These are phyloP conservation scores for Taiozyma sp. DNA, from an alignment of 1,139 yeast species.

Conservation along the genomic window DNA sequence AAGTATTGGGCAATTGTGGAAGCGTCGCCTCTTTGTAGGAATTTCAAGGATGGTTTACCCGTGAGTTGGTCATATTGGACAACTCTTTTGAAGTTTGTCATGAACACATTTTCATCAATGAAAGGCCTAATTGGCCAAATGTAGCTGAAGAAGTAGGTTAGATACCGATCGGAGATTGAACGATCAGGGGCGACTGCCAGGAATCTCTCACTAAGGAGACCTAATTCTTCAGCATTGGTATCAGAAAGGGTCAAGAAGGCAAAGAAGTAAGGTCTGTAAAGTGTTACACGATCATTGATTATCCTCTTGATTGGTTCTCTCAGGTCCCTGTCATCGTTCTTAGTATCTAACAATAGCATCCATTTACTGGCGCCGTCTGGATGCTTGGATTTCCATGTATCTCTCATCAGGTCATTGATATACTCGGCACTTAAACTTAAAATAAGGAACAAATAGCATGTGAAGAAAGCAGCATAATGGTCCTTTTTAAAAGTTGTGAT, in stretches of 20 bases:
- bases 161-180: slow-evolving; percentile 25
- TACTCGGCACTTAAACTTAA: slow-evolving; percentile 6
- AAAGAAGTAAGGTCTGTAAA: slow-evolving; percentile 2
- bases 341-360: slow-evolving; percentile 11
- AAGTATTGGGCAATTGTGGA: slow-evolving; percentile 36
- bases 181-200: slow-evolving; percentile 27
- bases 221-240: neutral
- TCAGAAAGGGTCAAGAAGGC: slow-evolving; percentile 5
- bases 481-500: slow-evolving; percentile 12
- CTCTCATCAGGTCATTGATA: slow-evolving; percentile 4
- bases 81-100: slow-evolving; percentile 12
- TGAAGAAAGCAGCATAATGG: slow-evolving; percentile 15
- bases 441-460: slow-evolving; percentile 10
- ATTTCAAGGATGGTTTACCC: slow-evolving; percentile 7
- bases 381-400: slow-evolving; percentile 13
- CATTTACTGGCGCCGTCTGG: slow-evolving; percentile 17
- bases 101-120: slow-evolving; percentile 32
- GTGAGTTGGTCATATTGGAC: slow-evolving; percentile 2
- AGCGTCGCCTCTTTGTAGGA: slow-evolving; percentile 28
- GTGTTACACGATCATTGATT: slow-evolving; percentile 8
- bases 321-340: slow-evolving; percentile 7
- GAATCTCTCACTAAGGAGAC: slow-evolving; percentile 9
- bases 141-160: slow-evolving; percentile 31
- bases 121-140: slow-evolving; percentile 40
- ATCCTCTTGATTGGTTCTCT: slow-evolving; percentile 6